A percentile compares a stretch with the other conserved stretches of the same genome.
These are phyloP conservation scores for Ehretia macrophylla DNA, from an alignment of 257 asterid genomes.

Conservation along the genomic window DNA sequence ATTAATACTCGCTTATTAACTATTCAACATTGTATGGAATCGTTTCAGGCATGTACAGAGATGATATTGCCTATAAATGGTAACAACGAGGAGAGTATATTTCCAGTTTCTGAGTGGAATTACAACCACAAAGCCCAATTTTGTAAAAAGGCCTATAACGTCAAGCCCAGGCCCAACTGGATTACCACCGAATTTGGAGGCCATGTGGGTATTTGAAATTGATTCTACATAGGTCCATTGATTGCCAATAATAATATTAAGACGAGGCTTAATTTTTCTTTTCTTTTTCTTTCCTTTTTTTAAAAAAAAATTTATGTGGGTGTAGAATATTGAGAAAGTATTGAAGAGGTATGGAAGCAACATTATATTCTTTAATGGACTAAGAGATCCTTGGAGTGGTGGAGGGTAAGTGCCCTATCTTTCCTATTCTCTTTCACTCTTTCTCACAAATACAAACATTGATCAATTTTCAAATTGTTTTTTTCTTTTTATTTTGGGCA, in stretches of 20 bases:
- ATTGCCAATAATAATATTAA: too few species aligned
- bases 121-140: constrained; percentile 36
- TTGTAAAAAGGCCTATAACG: constrained; percentile 27
- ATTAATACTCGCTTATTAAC: too few species aligned
- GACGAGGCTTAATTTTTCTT: too few species aligned
- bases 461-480: not conserved
- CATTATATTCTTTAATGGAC: constrained; percentile 81
- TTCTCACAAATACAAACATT: too few species aligned
- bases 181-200: constrained; percentile 70
- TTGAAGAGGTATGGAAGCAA: constrained; percentile 72
- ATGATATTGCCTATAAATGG: constrained; percentile 65
- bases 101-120: constrained; percentile 49
- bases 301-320: too few species aligned
- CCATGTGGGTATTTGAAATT: constrained; percentile 39
- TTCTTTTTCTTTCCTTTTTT: too few species aligned
- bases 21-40: too few species aligned
- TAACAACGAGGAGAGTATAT: constrained; percentile 48
- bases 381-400: constrained; percentile 95
- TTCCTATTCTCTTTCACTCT: too few species aligned
- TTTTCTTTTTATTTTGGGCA: constrained; percentile 19
- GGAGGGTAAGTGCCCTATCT: constrained; percentile 55
- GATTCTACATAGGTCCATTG: too few species aligned
- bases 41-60: constrained; percentile 75
- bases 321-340: constrained; percentile 53
- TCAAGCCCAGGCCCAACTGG: constrained; percentile 83